phyloP scores from a whole-genome alignment of 1,139 yeast species.

The Candida sanyaensis region DNA sequence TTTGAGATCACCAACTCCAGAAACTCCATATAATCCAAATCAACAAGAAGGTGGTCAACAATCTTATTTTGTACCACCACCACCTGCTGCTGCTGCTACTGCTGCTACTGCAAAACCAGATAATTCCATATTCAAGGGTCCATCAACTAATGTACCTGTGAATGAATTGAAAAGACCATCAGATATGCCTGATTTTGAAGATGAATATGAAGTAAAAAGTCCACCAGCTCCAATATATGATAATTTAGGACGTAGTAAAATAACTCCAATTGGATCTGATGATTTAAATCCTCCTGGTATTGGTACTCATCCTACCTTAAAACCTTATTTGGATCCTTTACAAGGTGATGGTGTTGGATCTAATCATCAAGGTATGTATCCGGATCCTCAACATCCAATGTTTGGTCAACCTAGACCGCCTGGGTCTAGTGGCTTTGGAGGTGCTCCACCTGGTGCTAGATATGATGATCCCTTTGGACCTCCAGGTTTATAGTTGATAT shows the following conservation, averaged over 20 bases:
- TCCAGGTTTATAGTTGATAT: not conserved
- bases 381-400: conserved; percentile 51
- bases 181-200: conserved; percentile 60
- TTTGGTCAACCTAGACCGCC: conserved; percentile 29
- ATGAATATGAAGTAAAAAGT: conserved; percentile 47
- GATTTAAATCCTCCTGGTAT: conserved; percentile 56
- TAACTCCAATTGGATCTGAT: conserved; percentile 47
- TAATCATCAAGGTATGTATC: conserved; percentile 48
- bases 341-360: conserved; percentile 25
- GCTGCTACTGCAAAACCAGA: conserved; percentile 2
- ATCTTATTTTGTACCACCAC: not conserved
- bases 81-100: no score
- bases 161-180: conserved; percentile 11
- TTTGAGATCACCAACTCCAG: conserved; percentile 11
- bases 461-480: conserved; percentile 49
- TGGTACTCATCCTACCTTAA: conserved; percentile 41
- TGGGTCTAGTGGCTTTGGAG: conserved; percentile 24
- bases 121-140: conserved; percentile 6
- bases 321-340: conserved; percentile 39
- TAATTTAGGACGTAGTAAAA: conserved; percentile 5
- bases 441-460: conserved; percentile 54
- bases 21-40: conserved; percentile 11
- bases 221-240: conserved; percentile 9
- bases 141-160: not conserved
- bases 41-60: not conserved